These are phyloP conservation scores for Suillus subalutaceus DNA, from an alignment of 768 basidiomycete genomes.

Conservation along the genomic window DNA sequence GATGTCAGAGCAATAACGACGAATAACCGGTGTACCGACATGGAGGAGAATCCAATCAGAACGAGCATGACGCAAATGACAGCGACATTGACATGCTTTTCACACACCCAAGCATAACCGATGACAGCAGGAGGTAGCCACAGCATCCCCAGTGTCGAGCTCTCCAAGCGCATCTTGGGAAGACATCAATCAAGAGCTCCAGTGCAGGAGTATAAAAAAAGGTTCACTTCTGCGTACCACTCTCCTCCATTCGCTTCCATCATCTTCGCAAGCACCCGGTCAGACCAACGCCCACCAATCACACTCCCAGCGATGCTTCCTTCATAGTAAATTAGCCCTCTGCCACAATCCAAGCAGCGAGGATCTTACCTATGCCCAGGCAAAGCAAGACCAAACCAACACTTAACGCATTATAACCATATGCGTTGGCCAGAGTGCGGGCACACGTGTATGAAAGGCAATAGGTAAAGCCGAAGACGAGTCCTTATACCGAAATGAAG, in stretches of 20 bases:
- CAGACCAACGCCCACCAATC: conserved; percentile 63
- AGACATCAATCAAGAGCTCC: neutral
- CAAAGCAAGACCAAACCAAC: conserved; percentile 79
- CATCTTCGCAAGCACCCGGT: conserved; percentile 46
- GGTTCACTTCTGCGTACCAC: conserved; percentile 66
- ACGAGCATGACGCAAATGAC: conserved; percentile 75
- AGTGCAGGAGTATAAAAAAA: neutral
- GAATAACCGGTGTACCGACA: conserved; percentile 48
- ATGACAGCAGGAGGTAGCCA: conserved; percentile 59
- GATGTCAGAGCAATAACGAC: conserved; percentile 7
- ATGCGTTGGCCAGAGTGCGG: conserved; percentile 63
- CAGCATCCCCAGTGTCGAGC: conserved; percentile 58
- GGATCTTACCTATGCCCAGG: conserved; percentile 62
- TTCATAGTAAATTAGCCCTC: conserved; percentile 8
- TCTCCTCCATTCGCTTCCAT: conserved; percentile 48
- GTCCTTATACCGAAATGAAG: conserved; percentile 41
- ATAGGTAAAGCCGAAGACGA: conserved; percentile 74
- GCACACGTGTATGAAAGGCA: conserved; percentile 74
- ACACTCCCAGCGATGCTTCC: conserved; percentile 58
- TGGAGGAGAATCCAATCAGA: conserved; percentile 69
- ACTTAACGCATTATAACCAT: conserved; percentile 67
- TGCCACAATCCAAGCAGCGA: neutral
- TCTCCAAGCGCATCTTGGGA: conserved; percentile 72
- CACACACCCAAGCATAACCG: conserved; percentile 76
- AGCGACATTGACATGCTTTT: conserved; percentile 63